These are phyloP conservation scores for Umbelopsis sp. DNA, from an alignment of 192 early-diverging fungal species.

Conservation along the genomic window DNA sequence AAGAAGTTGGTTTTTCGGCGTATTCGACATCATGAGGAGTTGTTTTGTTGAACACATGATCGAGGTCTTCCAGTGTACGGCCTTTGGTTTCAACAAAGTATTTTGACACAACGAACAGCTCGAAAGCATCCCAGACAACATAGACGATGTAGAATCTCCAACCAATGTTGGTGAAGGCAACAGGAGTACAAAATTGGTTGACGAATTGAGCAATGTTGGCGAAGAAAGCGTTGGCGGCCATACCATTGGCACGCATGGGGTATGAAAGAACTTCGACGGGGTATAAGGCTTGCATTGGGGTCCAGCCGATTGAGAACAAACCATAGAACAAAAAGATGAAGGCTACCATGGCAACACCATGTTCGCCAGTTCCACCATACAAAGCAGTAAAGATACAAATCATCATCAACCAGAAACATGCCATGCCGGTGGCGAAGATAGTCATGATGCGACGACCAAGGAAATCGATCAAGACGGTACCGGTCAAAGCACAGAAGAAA, in stretches of 20 bases:
- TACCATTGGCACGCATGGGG: slow-evolving; percentile 49
- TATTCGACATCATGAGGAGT: slow-evolving; percentile 6
- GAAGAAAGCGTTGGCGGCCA: slow-evolving; percentile 45
- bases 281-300: slow-evolving; percentile 52
- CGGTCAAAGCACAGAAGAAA: slow-evolving; percentile 43
- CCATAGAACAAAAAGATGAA: slow-evolving; percentile 47
- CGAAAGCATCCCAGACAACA: slow-evolving; percentile 25
- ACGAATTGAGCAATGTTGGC: slow-evolving; percentile 43
- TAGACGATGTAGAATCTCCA: slow-evolving; percentile 36
- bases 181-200: slow-evolving; percentile 22
- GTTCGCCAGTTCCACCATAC: slow-evolving; percentile 19
- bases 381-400: slow-evolving; percentile 16
- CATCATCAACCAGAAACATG: slow-evolving; percentile 17
- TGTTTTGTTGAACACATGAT: slow-evolving; percentile 60
- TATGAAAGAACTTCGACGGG: slow-evolving; percentile 48
- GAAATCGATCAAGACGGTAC: slow-evolving; percentile 40
- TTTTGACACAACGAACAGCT: slow-evolving; percentile 24
- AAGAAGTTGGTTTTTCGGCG: not conserved
- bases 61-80: slow-evolving; percentile 81
- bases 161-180: slow-evolving; percentile 25
- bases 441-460: slow-evolving; percentile 43
- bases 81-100: slow-evolving; percentile 72
- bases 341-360: slow-evolving; percentile 34
- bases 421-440: slow-evolving; percentile 38
- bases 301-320: slow-evolving; percentile 51